Percentiles rank a stretch among this genome's conserved stretches.
Evolutionary conservation across 768 basidiomycete genomes (phyloP).

Genomic region (Xerocomellus chrysenteron): DNA sequence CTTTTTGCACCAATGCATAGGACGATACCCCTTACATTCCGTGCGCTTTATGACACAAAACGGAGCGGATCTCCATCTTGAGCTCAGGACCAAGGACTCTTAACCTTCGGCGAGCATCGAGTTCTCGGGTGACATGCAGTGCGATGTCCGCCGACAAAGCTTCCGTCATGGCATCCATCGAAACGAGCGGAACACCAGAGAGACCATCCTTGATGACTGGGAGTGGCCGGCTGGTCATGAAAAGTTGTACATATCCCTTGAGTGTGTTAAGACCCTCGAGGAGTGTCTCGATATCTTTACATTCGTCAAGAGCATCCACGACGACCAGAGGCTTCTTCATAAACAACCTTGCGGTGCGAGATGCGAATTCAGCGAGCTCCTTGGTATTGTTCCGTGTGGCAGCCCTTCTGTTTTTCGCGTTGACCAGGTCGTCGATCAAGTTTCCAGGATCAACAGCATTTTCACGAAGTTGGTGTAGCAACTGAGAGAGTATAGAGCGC

Average conservation of each 20-base stretch:
- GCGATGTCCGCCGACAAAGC: neutral
- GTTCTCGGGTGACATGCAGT: neutral
- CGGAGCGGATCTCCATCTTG: neutral
- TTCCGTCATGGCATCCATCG: neutral
- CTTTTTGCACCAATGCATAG: neutral
- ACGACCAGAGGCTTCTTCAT: neutral
- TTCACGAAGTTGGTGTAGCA: neutral
- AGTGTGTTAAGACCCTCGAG: neutral
- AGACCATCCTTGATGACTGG: neutral
- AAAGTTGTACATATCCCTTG: neutral
- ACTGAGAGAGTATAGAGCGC: neutral
- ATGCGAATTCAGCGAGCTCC: neutral
- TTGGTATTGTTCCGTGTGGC: neutral
- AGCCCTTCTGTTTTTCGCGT: neutral
- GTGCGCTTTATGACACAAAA: neutral
- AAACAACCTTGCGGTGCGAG: neutral
- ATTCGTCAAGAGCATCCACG: neutral
- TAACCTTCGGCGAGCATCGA: neutral
- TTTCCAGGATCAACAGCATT: neutral
- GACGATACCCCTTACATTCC: neutral
- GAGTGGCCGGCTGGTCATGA: neutral
- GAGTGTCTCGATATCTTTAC: neutral
- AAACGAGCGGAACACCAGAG: neutral
- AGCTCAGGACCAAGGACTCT: neutral
- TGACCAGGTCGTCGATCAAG: neutral